These are phyloP conservation scores for Solanum hybrid DNA, from an alignment of 305 asterid genomes.

Conservation along the genomic window DNA sequence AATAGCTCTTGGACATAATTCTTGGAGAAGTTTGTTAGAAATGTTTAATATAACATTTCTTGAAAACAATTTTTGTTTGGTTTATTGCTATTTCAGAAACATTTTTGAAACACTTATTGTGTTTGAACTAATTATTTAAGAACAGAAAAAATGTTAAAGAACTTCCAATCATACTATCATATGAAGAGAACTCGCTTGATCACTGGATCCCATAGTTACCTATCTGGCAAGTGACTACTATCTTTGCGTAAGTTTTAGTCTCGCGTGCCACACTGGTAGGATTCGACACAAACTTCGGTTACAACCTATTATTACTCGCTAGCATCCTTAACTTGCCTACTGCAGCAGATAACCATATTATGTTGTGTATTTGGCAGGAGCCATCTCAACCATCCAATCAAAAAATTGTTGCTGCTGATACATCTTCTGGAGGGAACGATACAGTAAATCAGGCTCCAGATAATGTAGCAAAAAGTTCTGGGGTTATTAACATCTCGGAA, in stretches of 20 bases:
- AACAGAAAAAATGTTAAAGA: background rate
- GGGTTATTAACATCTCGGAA: conserved; percentile 35
- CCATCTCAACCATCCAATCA: conserved; percentile 15
- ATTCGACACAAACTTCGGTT: background rate
- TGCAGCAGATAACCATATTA: background rate
- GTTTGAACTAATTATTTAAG: background rate
- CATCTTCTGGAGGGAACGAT: conserved; percentile 17
- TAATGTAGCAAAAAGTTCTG: conserved; percentile 11
- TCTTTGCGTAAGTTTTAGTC: background rate
- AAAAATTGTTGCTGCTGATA: conserved; percentile 14
- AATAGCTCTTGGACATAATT: background rate
- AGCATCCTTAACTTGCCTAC: background rate
- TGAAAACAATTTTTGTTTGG: background rate
- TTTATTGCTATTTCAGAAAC: background rate
- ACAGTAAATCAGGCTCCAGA: conserved; percentile 5
- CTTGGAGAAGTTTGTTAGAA: background rate
- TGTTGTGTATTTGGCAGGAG: conserved; percentile 30
- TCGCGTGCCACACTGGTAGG: background rate
- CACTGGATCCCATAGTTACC: background rate
- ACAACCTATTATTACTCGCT: background rate
- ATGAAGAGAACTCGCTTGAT: background rate
- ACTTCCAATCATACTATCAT: background rate
- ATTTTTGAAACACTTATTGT: background rate
- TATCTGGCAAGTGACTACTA: background rate
- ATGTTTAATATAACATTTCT: background rate